Percentiles rank a stretch among this genome's conserved stretches.
Conservation (phyloP, 2,329 filamentous ascomycete species). For the Ophiostoma pallidulum region DNA sequence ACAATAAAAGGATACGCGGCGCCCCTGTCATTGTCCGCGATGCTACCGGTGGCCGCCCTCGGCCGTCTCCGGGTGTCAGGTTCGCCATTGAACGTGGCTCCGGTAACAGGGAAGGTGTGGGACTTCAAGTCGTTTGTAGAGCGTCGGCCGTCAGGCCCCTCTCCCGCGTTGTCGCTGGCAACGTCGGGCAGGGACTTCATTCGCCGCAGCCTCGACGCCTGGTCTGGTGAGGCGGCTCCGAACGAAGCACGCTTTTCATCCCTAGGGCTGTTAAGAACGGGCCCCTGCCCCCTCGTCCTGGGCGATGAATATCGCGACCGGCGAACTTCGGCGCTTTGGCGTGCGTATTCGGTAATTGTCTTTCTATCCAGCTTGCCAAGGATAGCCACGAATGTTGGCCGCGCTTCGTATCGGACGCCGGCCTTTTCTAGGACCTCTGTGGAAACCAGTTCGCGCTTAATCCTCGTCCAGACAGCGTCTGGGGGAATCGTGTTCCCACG, state of each 20-base stretch:
- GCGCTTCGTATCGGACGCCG: slow-evolving; percentile 50
- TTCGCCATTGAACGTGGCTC: background rate
- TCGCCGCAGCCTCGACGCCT: background rate
- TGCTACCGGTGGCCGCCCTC: slow-evolving; percentile 7
- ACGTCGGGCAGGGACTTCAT: slow-evolving; percentile 11
- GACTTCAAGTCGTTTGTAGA: background rate
- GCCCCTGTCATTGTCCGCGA: slow-evolving; percentile 1
- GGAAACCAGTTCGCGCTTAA: slow-evolving; percentile 46
- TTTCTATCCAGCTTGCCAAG: slow-evolving; percentile 44
- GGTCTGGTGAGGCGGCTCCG: background rate
- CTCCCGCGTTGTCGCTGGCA: slow-evolving; percentile 3
- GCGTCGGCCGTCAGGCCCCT: background rate
- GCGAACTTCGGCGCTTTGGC: slow-evolving; percentile 38
- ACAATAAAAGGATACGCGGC: slow-evolving; percentile 33
- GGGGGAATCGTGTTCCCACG: slow-evolving; percentile 46
- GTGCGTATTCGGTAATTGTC: slow-evolving; percentile 43
- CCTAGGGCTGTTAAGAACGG: background rate
- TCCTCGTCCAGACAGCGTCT: slow-evolving; percentile 51
- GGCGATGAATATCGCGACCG: slow-evolving; percentile 10
- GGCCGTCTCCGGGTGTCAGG: background rate
- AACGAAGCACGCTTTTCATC: background rate
- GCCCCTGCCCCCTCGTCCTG: background rate
- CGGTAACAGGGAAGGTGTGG: slow-evolving; percentile 6
- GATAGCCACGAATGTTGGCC: slow-evolving; percentile 50
- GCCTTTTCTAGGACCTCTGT: slow-evolving; percentile 46